Evolutionary conservation across 2,329 filamentous ascomycete species (phyloP).

Genomic region (Hortaea sp.): DNA sequence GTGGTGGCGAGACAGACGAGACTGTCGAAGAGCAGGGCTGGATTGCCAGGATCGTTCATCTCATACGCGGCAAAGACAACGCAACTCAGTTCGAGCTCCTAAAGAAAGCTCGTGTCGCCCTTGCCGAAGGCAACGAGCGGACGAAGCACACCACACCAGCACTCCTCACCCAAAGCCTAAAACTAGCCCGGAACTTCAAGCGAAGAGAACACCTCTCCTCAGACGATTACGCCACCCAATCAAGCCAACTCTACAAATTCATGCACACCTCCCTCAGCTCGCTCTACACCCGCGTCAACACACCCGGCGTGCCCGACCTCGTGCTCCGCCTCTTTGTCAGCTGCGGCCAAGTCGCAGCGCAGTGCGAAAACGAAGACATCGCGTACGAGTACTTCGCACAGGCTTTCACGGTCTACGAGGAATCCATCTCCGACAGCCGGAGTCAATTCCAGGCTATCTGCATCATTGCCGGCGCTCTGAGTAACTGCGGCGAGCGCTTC

Average conservation of each 20-base stretch:
- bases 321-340: slow-evolving; percentile 81
- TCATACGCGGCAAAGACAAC: slow-evolving; percentile 74
- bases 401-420: slow-evolving; percentile 95
- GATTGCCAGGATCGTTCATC: slow-evolving; percentile 84
- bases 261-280: slow-evolving; percentile 81
- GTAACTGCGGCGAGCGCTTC: slow-evolving; percentile 73
- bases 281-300: slow-evolving; percentile 71
- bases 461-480: slow-evolving; percentile 79
- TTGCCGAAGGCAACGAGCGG: slow-evolving; percentile 83
- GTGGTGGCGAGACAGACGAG: slow-evolving; percentile 84
- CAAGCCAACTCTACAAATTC: slow-evolving; percentile 85
- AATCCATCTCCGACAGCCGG: slow-evolving; percentile 87
- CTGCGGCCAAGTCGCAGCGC: slow-evolving; percentile 85
- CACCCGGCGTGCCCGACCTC: slow-evolving; percentile 69
- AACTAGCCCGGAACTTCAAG: slow-evolving; percentile 82
- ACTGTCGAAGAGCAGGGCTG: slow-evolving; percentile 97
- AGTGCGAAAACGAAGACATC: slow-evolving; percentile 86
- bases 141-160: slow-evolving; percentile 94
- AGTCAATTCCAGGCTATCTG: slow-evolving; percentile 98
- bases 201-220: slow-evolving; percentile 75
- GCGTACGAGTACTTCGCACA: slow-evolving; percentile 98
- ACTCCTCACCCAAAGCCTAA: slow-evolving; percentile 79
- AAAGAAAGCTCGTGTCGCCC: slow-evolving; percentile 77
- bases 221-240: slow-evolving; percentile 63
- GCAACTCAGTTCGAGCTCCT: slow-evolving; percentile 85